Percentiles rank a stretch among this genome's conserved stretches.
These are phyloP conservation scores for Zalerion maritima DNA, from an alignment of 495 filamentous ascomycete genomes.

Conservation along the genomic window DNA sequence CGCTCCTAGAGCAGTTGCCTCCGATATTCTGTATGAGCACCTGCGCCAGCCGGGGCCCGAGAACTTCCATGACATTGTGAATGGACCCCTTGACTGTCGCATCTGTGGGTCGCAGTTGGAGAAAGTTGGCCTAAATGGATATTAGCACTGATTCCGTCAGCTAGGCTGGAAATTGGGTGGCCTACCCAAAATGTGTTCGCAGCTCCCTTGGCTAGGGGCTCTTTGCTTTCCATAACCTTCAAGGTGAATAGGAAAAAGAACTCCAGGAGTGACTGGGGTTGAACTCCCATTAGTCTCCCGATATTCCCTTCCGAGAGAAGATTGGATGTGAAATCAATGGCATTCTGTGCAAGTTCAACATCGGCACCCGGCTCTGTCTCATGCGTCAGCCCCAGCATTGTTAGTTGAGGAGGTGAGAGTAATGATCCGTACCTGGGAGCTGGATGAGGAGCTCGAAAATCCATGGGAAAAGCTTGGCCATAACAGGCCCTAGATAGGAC, in stretches of 20 bases:
- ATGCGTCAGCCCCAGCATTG: conserved; percentile 10
- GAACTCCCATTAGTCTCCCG: conserved; percentile 35
- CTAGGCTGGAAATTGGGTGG: conserved; percentile 16
- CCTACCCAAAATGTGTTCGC: conserved; percentile 72
- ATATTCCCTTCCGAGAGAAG: conserved; percentile 52
- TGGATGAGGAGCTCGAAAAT: conserved; percentile 48
- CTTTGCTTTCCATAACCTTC: conserved; percentile 51
- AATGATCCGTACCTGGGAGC: conserved; percentile 40
- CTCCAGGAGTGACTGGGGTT: conserved; percentile 38
- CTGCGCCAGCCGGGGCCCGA: conserved; percentile 44
- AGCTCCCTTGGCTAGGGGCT: conserved; percentile 67
- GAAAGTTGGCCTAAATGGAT: conserved; percentile 28
- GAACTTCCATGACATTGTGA: conserved; percentile 37
- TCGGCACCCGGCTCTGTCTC: conserved; percentile 44
- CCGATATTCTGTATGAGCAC: conserved; percentile 54
- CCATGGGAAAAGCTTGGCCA: conserved; percentile 45
- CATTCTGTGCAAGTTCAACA: conserved; percentile 64
- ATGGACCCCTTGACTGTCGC: conserved; percentile 30
- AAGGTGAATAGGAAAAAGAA: conserved; percentile 68
- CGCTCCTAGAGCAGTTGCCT: conserved; percentile 60
- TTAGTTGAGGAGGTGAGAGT: conserved; percentile 4
- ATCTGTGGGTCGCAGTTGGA: conserved; percentile 24
- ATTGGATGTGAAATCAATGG: conserved; percentile 56
- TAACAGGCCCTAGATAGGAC: conserved; percentile 24
- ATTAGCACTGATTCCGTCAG: conserved; percentile 10